Base-by-base conservation (phyloP, 2,329 filamentous ascomycete species). In the Neospermospora avenae region DNA sequence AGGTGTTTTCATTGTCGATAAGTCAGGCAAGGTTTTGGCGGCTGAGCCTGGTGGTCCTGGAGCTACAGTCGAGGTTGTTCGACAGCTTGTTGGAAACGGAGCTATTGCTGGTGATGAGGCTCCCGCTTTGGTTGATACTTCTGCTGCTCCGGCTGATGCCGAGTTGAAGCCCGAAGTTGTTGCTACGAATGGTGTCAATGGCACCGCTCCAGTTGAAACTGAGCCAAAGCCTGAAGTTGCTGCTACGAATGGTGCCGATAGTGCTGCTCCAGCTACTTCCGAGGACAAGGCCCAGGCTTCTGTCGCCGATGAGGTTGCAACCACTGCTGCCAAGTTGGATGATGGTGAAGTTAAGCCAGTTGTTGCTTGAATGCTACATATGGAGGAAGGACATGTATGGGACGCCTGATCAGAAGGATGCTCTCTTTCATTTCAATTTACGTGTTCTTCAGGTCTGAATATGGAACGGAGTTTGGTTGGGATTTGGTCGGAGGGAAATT, bases 1-100 rank as follows among this genome's bases (percentile, higher is more conserved):
- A 64, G 95, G 93, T 66, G 91, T 98, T 41, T 96, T 97, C 69
- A 90, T 91, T 54, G 81, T 98, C 57, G 83, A 90, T 74, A 96
- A 95, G 79, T 73, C 81, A 24, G 93, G 92, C 60, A 92, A 93
- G 74, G 85, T 96, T 22, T 80, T 96, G 39, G 83, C 89, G 20
- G 82, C 85, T 37, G 83, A 93, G 76, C 75, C 87, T 1, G 93
- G 92, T 61, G 85, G 89, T 35, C 93, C 93, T 8, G 85, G 85
- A 61, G 86, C 82, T 10, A 97, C 93, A 4, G 82, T 93, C 28
- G 85, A 90, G 16, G 85, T 86, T 24, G 91, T 95, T 22, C 86
- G 87, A 78, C 84, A 84, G 71, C 75, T 96, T 44, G 84, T 93
- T 28, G 69, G 77, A 6, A 10, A 10, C 11, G 28, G 28, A 31